phyloP scores from a whole-genome alignment of 2,329 filamentous ascomycete genomes.

The Fusarium floridanum region DNA sequence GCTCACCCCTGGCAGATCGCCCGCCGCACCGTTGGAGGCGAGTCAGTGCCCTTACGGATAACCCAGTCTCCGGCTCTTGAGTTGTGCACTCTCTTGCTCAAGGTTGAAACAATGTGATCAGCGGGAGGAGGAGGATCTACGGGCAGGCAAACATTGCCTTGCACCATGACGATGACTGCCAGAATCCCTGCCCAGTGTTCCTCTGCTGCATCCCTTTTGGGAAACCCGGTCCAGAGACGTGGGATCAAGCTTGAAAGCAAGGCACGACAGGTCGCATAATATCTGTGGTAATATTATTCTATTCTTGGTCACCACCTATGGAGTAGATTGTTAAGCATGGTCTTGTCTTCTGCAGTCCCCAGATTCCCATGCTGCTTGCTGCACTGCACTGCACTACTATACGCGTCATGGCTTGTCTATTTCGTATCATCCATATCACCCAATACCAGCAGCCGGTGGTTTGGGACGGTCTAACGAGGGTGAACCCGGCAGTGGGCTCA shows the following conservation, averaged over 20 bases:
- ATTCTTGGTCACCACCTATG: not conserved
- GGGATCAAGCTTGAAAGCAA: not conserved
- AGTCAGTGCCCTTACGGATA: conserved; percentile 9
- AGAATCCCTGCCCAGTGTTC: conserved; percentile 2
- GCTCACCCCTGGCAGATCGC: conserved; percentile 35
- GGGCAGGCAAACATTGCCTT: not conserved
- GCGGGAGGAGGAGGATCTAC: not conserved
- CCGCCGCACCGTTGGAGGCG: conserved; percentile 13
- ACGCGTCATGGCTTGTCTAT: conserved; percentile 9
- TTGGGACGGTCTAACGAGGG: conserved; percentile 7
- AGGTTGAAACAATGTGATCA: conserved; percentile 18
- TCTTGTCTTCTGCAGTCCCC: conserved; percentile 3
- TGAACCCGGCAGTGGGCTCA: conserved; percentile 18
- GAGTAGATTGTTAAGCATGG: not conserved
- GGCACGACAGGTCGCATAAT: conserved; percentile 11
- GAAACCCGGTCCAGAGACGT: not conserved
- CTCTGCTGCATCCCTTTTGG: not conserved
- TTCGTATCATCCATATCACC: conserved; percentile 13
- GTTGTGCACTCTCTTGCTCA: conserved; percentile 6
- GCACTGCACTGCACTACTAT: too few relatives aligned
- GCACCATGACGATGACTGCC: not conserved
- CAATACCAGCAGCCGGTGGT: conserved; percentile 12
- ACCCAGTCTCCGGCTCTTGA: conserved; percentile 13
- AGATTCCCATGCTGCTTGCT: conserved; percentile 4
- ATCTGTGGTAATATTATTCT: conserved; percentile 4